Conservation (phyloP, 768 basidiomycete species). For the Tricholoma saponaceum region DNA sequence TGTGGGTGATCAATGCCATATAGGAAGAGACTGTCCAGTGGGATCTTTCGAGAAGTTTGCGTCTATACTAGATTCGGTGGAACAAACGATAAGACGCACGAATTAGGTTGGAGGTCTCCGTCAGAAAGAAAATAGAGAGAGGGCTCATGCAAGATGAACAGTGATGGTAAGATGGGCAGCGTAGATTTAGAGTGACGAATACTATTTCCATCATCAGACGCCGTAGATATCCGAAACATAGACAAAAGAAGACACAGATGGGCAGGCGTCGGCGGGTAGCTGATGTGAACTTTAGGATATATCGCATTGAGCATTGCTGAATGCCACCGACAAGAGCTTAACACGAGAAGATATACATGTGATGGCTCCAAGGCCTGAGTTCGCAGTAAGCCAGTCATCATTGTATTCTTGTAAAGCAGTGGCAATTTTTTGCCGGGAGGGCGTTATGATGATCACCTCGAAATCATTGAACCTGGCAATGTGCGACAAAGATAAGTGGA, state of each 20-base stretch:
- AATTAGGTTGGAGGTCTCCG: neutral
- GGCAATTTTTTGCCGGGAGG: constrained; percentile 43
- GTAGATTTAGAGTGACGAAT: constrained; percentile 21
- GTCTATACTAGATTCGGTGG: neutral
- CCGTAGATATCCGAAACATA: constrained; percentile 34
- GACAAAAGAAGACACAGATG: constrained; percentile 53
- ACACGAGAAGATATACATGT: constrained; percentile 37
- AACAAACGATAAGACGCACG: neutral
- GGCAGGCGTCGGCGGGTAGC: constrained; percentile 60
- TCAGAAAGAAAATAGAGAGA: constrained; percentile 47
- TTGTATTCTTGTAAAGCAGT: constrained; percentile 40
- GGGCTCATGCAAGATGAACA: constrained; percentile 59
- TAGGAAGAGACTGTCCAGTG: constrained; percentile 25
- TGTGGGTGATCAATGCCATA: constrained; percentile 16
- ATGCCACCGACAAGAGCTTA: constrained; percentile 50
- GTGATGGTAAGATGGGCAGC: constrained; percentile 33
- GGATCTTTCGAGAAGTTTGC: neutral
- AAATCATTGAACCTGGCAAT: constrained; percentile 26
- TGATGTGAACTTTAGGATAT: constrained; percentile 23
- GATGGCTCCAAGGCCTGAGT: constrained; percentile 35
- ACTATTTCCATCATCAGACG: constrained; percentile 16
- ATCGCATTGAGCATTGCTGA: neutral
- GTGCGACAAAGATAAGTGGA: constrained; percentile 61
- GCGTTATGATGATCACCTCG: constrained; percentile 45
- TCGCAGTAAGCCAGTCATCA: constrained; percentile 50